Percentiles rank a stretch among this genome's conserved stretches.
Evolutionary conservation across 2,329 filamentous ascomycete species (phyloP).

Genomic region (Aspergillus fischeri): DNA sequence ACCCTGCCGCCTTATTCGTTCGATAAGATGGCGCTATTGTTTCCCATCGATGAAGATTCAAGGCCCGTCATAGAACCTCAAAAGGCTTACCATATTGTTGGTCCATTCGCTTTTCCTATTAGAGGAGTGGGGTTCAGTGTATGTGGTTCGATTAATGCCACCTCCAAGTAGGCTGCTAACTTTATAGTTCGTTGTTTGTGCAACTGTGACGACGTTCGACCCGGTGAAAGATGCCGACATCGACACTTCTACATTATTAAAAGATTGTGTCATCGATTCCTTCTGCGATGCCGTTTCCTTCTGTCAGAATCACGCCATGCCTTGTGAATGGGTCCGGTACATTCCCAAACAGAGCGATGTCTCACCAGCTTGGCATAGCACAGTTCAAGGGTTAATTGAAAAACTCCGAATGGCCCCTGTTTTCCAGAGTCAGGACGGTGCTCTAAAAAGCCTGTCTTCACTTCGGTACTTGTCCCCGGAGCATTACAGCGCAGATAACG

Average conservation of each 20-base stretch:
- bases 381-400: neutral
- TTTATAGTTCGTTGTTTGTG: too few species aligned
- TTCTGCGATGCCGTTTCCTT: neutral
- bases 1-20: too few species aligned
- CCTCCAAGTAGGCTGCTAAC: too few species aligned
- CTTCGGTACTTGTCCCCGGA: constrained; percentile 2
- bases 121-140: too few species aligned
- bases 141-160: too few species aligned
- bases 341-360: neutral
- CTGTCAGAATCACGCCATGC: neutral
- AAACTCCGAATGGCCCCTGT: neutral
- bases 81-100: too few species aligned
- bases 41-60: too few species aligned
- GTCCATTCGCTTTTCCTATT: too few species aligned
- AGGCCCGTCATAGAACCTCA: too few species aligned
- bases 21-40: too few species aligned
- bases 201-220: neutral
- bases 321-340: neutral
- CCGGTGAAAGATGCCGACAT: neutral
- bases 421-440: constrained; percentile 1
- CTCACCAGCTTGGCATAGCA: neutral
- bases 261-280: too few species aligned
- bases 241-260: too few species aligned
- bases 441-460: neutral
- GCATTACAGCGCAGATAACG: neutral